phyloP scores from a whole-genome alignment of 805 yeast species.

The Candida odintsovae region DNA sequence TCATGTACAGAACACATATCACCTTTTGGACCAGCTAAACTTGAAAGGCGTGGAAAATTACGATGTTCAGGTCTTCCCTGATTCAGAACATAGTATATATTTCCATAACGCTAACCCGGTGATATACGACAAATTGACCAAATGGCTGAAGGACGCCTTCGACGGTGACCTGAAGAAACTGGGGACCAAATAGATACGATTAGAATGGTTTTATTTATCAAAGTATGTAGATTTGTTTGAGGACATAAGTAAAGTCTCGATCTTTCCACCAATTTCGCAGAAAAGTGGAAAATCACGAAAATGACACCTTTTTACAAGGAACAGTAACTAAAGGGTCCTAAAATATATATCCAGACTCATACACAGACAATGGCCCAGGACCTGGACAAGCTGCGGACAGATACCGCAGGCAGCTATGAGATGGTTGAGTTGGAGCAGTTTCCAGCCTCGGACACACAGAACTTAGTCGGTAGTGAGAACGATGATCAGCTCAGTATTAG shows the following conservation, averaged over 20 bases:
- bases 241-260: too few relatives aligned
- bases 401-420: constrained; percentile 3
- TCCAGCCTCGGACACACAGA: not conserved
- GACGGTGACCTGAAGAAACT: constrained; percentile 36
- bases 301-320: not conserved
- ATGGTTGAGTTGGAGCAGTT: constrained; percentile 2
- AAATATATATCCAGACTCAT: too few relatives aligned
- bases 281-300: not conserved
- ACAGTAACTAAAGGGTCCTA: not conserved
- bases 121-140: constrained; percentile 59
- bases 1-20: constrained; percentile 84
- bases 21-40: constrained; percentile 70
- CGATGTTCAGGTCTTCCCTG: constrained; percentile 77
- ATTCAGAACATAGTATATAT: constrained; percentile 67
- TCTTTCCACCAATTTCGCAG: not conserved
- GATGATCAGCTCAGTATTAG: not conserved
- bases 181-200: constrained; percentile 4
- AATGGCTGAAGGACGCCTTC: constrained; percentile 64
- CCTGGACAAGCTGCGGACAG: not conserved
- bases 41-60: constrained; percentile 70
- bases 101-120: constrained; percentile 68
- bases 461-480: not conserved
- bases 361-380: not conserved
- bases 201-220: too few relatives aligned
- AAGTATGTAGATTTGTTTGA: too few relatives aligned